Evolutionary conservation across 306 rosid genomes (phyloP).

Genomic region (Rosa persica): DNA sequence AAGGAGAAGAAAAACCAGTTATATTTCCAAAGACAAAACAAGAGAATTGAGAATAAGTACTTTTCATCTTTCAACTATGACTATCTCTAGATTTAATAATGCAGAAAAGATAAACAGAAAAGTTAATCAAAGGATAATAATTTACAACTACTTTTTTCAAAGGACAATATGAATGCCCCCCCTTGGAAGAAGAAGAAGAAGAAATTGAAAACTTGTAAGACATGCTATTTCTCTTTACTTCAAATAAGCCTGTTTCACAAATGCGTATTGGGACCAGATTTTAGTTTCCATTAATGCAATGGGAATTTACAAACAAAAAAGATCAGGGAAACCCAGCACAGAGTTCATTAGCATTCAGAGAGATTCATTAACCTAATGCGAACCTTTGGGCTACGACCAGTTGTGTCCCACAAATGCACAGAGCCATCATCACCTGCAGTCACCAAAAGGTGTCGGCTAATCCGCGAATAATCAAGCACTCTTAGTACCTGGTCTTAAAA

Average conservation of each 20-base stretch:
- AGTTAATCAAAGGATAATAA: neutral
- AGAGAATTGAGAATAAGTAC: neutral
- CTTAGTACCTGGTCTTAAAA: slow-evolving; percentile 96
- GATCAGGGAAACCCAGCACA: neutral
- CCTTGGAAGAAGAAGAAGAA: neutral
- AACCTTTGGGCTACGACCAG: slow-evolving; percentile 96
- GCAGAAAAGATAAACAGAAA: neutral
- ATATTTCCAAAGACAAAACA: slow-evolving; percentile 5
- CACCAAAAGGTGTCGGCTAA: slow-evolving; percentile 86
- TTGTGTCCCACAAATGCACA: slow-evolving; percentile 95
- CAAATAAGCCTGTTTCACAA: neutral
- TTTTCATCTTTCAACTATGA: neutral
- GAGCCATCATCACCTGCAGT: slow-evolving; percentile 99
- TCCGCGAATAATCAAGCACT: slow-evolving; percentile 96
- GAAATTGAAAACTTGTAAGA: neutral
- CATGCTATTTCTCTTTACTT: neutral
- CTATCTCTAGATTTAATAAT: neutral
- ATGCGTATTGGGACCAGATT: neutral
- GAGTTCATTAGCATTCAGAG: neutral
- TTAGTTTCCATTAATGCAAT: neutral
- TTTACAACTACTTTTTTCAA: neutral
- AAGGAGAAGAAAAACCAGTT: slow-evolving; percentile 18
- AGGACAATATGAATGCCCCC: neutral
- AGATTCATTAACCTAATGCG: slow-evolving; percentile 16
- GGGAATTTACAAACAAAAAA: neutral